phyloP scores from a whole-genome alignment of 148 eudicot genomes.

The Euryodendron excelsum region DNA sequence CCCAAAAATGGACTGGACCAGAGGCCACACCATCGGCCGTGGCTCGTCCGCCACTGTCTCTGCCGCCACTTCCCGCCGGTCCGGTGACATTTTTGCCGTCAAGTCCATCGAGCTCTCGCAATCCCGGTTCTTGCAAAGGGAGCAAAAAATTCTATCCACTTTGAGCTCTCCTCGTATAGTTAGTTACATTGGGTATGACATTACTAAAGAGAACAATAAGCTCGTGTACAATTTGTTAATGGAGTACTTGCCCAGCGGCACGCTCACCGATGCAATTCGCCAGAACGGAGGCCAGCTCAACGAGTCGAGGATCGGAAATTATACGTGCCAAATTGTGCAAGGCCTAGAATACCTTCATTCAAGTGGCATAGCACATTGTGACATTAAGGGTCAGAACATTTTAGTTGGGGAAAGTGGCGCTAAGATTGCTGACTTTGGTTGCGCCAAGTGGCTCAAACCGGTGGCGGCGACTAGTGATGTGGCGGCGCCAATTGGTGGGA shows the following conservation, averaged over 20 bases:
- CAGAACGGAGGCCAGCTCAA: slow-evolving; percentile 23
- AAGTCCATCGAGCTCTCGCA: slow-evolving; percentile 39
- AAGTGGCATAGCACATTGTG: slow-evolving; percentile 53
- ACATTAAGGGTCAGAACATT: slow-evolving; percentile 48
- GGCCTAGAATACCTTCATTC: slow-evolving; percentile 56
- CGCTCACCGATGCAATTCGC: slow-evolving; percentile 32
- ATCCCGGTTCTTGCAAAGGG: slow-evolving; percentile 39
- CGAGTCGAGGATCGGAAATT: slow-evolving; percentile 30
- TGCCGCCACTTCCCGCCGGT: slow-evolving; percentile 25
- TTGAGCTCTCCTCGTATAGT: slow-evolving; percentile 38
- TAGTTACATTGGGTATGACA: slow-evolving; percentile 39
- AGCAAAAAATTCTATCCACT: slow-evolving; percentile 37
- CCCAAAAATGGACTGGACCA: slow-evolving; percentile 48
- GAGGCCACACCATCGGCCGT: slow-evolving; percentile 51
- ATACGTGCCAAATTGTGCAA: slow-evolving; percentile 32
- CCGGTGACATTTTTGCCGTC: slow-evolving; percentile 43
- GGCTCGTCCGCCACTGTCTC: slow-evolving; percentile 60
- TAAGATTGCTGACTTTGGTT: slow-evolving; percentile 71
- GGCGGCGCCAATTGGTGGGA: slow-evolving; percentile 43
- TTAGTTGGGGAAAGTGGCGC: slow-evolving; percentile 33
- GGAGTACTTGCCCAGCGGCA: slow-evolving; percentile 48
- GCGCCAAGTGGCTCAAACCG: slow-evolving; percentile 40
- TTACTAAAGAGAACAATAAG: slow-evolving; percentile 31
- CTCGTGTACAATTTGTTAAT: slow-evolving; percentile 40
- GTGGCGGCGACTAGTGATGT: not conserved